These are phyloP conservation scores for Neonectria faginata DNA, from an alignment of 2,329 filamentous ascomycete species.

Conservation along the genomic window DNA sequence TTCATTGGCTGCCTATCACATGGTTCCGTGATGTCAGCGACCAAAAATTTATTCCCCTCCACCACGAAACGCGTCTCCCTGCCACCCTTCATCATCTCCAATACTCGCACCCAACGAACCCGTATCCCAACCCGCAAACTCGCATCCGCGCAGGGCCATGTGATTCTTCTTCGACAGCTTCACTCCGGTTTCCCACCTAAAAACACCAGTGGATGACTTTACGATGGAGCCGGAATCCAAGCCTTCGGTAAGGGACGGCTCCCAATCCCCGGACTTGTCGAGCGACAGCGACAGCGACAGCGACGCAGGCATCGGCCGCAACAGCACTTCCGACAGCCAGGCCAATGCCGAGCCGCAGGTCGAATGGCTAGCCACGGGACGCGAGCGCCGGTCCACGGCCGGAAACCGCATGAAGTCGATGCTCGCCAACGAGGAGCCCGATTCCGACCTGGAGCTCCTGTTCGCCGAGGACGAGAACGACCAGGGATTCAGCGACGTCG, in stretches of 20 bases:
- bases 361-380: slow-evolving; percentile 79
- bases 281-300: slow-evolving; percentile 50
- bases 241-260: slow-evolving; percentile 49
- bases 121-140: slow-evolving; percentile 14
- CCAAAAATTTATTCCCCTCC: slow-evolving; percentile 36
- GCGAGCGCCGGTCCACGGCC: slow-evolving; percentile 82
- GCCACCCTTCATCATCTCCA: slow-evolving; percentile 30
- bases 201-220: slow-evolving; percentile 28
- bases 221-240: slow-evolving; percentile 48
- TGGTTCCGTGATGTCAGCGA: slow-evolving; percentile 39
- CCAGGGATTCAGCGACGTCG: slow-evolving; percentile 76
- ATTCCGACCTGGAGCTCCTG: slow-evolving; percentile 77
- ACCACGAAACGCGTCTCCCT: slow-evolving; percentile 41
- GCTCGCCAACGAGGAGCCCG: slow-evolving; percentile 78
- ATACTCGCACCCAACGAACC: slow-evolving; percentile 22
- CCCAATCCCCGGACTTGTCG: slow-evolving; percentile 47
- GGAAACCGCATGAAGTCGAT: slow-evolving; percentile 86
- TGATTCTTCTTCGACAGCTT: slow-evolving; percentile 26
- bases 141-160: slow-evolving; percentile 33
- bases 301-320: slow-evolving; percentile 45
- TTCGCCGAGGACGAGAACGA: slow-evolving; percentile 80
- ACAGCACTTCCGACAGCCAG: slow-evolving; percentile 52
- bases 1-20: slow-evolving; percentile 20
- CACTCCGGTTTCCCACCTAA: not conserved
- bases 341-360: slow-evolving; percentile 54